Percentiles rank a stretch among this genome's conserved stretches.
phyloP scores from a whole-genome alignment of 1,139 yeast species.

The Magnusiomyces tetraspermus region DNA sequence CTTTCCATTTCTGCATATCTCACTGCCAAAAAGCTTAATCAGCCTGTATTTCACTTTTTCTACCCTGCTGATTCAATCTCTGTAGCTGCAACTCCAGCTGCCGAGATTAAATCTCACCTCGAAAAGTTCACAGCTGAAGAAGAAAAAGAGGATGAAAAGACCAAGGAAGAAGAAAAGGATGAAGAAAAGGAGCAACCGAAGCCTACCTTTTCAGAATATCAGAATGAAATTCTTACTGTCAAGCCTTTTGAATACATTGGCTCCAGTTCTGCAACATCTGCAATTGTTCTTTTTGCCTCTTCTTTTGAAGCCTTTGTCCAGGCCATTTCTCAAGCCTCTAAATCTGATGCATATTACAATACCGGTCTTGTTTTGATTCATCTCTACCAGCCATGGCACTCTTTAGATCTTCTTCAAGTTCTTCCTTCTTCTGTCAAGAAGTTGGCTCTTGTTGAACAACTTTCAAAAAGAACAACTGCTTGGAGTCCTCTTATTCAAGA shows the following conservation, averaged over 20 bases:
- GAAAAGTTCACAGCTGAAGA: not conserved
- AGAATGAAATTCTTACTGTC: conserved; percentile 25
- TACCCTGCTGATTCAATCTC: conserved; percentile 15
- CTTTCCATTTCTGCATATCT: conserved; percentile 50
- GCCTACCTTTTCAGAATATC: conserved; percentile 20
- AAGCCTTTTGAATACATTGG: conserved; percentile 38
- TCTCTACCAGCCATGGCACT: conserved; percentile 63
- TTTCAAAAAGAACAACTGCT: conserved; percentile 38
- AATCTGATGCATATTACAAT: conserved; percentile 30
- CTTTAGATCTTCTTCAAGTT: conserved; percentile 40
- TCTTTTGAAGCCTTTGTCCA: conserved; percentile 40
- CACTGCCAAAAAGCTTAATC: conserved; percentile 40
- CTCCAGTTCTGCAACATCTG: conserved; percentile 37
- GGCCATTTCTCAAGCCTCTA: conserved; percentile 26
- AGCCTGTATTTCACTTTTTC: conserved; percentile 63
- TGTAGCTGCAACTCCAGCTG: conserved; percentile 11
- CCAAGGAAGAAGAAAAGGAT: conserved; percentile 5
- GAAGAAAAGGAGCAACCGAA: conserved; percentile 14
- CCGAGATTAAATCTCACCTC: conserved; percentile 16
- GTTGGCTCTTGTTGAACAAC: conserved; percentile 59
- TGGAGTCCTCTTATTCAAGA: conserved; percentile 69
- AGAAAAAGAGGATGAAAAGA: conserved; percentile 1
- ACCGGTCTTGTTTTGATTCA: conserved; percentile 50
- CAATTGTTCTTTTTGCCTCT: conserved; percentile 55
- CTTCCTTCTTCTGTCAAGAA: conserved; percentile 51